Conservation (phyloP, 1,284 basidiomycete genomes). For the Cutaneotrichosporon cutaneum region DNA sequence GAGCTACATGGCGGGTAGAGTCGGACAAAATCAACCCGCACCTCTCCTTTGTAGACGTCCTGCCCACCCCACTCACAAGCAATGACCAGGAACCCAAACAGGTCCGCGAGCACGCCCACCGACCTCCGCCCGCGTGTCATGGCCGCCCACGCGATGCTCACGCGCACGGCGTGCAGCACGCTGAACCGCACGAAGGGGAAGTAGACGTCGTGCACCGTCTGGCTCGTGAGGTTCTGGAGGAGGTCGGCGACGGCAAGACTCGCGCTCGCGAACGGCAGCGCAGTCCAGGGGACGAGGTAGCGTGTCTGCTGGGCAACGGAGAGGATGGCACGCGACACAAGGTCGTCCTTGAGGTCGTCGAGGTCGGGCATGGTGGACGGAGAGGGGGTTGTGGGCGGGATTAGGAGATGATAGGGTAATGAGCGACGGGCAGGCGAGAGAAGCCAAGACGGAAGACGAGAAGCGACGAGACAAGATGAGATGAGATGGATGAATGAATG, state of each 20-base stretch:
- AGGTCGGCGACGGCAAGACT: slow-evolving; percentile 23
- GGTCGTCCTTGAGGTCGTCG: background rate
- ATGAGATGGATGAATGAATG: background rate
- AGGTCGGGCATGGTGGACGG: background rate
- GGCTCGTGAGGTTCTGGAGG: slow-evolving; percentile 34
- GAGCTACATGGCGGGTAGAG: background rate
- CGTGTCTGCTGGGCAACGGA: background rate
- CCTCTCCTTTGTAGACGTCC: too few relatives aligned
- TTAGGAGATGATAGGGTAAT: background rate
- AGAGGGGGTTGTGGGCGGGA: background rate
- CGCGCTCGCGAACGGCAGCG: background rate
- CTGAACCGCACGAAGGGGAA: slow-evolving; percentile 39
- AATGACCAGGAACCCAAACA: slow-evolving; percentile 43
- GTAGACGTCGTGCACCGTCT: slow-evolving; percentile 36
- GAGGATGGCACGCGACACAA: background rate
- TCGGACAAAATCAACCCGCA: too few relatives aligned
- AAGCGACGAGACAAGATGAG: background rate
- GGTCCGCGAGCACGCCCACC: slow-evolving; percentile 26
- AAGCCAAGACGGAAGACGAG: background rate
- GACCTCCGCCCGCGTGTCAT: slow-evolving; percentile 30
- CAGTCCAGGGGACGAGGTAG: background rate
- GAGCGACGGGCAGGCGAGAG: background rate
- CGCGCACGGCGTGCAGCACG: slow-evolving; percentile 41
- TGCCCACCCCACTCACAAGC: slow-evolving; percentile 39
- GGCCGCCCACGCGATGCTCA: slow-evolving; percentile 38